Evolutionary conservation across 768 basidiomycete genomes (phyloP), one percentile per base, ranked within the genome.

Genomic region (Glaciozyma martinii): DNA sequence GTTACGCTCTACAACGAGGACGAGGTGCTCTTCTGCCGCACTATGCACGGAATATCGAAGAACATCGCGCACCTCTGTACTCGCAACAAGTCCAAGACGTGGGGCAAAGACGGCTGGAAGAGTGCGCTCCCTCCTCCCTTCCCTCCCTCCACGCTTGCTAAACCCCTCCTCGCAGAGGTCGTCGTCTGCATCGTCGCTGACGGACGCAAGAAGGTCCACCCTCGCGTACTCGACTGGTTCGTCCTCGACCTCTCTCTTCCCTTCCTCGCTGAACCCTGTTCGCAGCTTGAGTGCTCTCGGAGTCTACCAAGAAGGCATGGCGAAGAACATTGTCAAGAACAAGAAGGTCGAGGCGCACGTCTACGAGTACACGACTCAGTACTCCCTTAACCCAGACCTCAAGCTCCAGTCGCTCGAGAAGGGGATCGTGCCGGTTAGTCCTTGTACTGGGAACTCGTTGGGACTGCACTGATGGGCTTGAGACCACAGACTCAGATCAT

Each of bases 1-100:
- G 88, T 97, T 72, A 97, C 92, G 29, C 91, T 95, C 90, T 95
- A 87, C 75, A 95, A 95, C 75, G 93, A 94, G 76, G 89, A 79
- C 69, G 78, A 78, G 50, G 70, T 54, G 3, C 71, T 77, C 40
- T 77, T 77, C 68, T 75, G 75, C 50, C 57, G 86, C 23, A 75
- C 74, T 9, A 56, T 73, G 72, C 72, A 73, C 52, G 72, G 72
- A n/a, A n/a, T n/a, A n/a, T n/a, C n/a, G n/a, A n/a, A 78, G 66
- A 79, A 79, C 70, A 78, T 79, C 56, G 66, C 76, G 43, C 76
- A 78, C 61, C 75, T 79, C 5, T 76, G 75, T 58, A 72, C 74
- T 19, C 68, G 78, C 29, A 70, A 71, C 33, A 73, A 75, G 59
- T 74, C 73, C 55, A 74, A 75, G 46, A 77, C 76, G 0, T 79